Evolutionary conservation across 441 rosid species (phyloP), one percentile per base, ranked within the genome.

Genomic region (Gossypium davidsonii): DNA sequence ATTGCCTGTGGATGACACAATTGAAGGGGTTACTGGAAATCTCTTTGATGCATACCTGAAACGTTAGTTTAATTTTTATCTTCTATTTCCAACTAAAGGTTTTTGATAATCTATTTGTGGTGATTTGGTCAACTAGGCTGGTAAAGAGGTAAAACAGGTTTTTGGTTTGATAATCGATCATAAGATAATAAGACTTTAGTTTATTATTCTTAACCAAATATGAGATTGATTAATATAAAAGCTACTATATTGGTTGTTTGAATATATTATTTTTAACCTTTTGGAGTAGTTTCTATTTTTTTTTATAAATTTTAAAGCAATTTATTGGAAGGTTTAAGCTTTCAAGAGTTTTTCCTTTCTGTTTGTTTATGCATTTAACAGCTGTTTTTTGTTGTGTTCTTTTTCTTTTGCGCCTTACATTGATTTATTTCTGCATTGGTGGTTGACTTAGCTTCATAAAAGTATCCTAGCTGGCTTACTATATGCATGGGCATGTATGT

Each of bases 1-100:
- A 56, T 82, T 92, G 73, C 98, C 94, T 1, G 81, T 94, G 2
- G 98, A 92, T 85, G 98, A 94, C 82, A 84, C 97, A 1, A 84
- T 94, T 73, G 97, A 94, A 82, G 98, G 97, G 25, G 90, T 92
- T 49, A 92, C 97, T 71, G 98, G 98, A 76, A 92, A 85, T 80
- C 91, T 94, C 62, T 94, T 94, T 71, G 98, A 94, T 81, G 97
- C 97, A 17, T 94, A 85, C 83, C 79, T 90, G 70, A 92, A 92
- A 74, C 92, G 97, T 92, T 76, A 84, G 96, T 85, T 64, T 81
- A 2, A 14, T 71, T 10, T 73, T 25, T 58, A 60, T n/a, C 51
- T 46, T 57, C 53, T 57, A 2, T 9, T 62, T 56, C 66, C 20
- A 26, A 12, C 11, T 57, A 11, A 3, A 23, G 7, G 58, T 0